Evolutionary conservation across 495 filamentous ascomycete genomes (phyloP).

Genomic region (Aspergillus hancockii): DNA sequence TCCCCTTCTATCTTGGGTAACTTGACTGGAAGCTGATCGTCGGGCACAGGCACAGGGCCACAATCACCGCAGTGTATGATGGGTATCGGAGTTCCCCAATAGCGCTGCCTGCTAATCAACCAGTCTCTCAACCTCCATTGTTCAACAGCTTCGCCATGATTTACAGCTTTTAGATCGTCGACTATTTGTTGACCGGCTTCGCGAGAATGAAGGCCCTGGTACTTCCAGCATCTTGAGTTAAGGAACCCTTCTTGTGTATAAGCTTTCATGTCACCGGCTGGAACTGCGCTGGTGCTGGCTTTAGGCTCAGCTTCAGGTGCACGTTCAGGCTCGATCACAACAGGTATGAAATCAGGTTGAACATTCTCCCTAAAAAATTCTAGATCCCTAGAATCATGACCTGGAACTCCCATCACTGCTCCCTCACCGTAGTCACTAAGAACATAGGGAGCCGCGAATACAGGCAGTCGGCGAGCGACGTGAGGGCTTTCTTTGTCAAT

Average conservation of each 20-base stretch:
- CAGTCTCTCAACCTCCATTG: slow-evolving; percentile 83
- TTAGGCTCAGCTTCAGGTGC: slow-evolving; percentile 34
- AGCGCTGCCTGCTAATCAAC: slow-evolving; percentile 84
- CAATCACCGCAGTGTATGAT: slow-evolving; percentile 81
- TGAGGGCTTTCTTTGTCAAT: slow-evolving; percentile 53
- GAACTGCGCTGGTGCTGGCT: slow-evolving; percentile 37
- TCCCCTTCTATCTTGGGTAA: slow-evolving; percentile 70
- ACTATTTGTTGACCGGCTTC: slow-evolving; percentile 65
- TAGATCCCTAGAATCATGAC: slow-evolving; percentile 75
- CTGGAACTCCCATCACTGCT: slow-evolving; percentile 90
- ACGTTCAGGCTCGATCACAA: slow-evolving; percentile 45
- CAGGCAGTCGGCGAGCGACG: slow-evolving; percentile 58
- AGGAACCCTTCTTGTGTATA: slow-evolving; percentile 50
- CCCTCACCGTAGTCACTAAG: slow-evolving; percentile 84
- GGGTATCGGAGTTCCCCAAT: slow-evolving; percentile 90
- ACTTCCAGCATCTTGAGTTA: slow-evolving; percentile 43
- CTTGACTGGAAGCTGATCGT: slow-evolving; percentile 71
- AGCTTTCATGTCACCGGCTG: slow-evolving; percentile 37
- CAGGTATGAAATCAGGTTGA: slow-evolving; percentile 49
- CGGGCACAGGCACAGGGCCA: slow-evolving; percentile 77
- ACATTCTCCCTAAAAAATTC: slow-evolving; percentile 75
- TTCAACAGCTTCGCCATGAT: slow-evolving; percentile 57
- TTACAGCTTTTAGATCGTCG: slow-evolving; percentile 49
- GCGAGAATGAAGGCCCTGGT: slow-evolving; percentile 56
- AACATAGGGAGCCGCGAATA: slow-evolving; percentile 86